phyloP scores from a whole-genome alignment of 805 yeast species.

The Isabelozyma gotoi region DNA sequence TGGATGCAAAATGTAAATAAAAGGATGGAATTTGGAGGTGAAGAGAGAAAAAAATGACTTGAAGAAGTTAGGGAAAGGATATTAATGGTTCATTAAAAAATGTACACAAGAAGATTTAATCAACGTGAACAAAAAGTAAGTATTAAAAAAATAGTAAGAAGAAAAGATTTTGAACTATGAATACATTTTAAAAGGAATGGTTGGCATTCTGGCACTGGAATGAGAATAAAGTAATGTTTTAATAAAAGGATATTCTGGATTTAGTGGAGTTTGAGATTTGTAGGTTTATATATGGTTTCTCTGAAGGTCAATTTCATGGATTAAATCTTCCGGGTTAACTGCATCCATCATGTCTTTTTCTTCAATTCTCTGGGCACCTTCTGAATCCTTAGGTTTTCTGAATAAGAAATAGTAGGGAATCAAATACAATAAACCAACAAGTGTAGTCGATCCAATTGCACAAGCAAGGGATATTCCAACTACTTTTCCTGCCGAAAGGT shows the following conservation, averaged over 20 bases:
- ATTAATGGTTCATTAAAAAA: too few species aligned
- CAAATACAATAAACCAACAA: conserved; percentile 40
- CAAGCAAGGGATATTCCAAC: conserved; percentile 47
- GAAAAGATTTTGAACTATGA: neutral
- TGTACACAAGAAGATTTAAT: too few species aligned
- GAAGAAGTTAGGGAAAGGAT: neutral
- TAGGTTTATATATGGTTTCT: too few species aligned
- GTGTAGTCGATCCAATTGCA: conserved; percentile 42
- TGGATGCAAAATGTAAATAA: neutral
- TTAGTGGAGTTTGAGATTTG: too few species aligned
- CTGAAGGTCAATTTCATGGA: conserved; percentile 46
- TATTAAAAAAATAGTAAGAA: neutral
- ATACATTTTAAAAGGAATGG: too few species aligned
- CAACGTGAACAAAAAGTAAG: neutral
- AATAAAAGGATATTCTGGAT: too few species aligned
- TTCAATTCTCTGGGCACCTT: conserved; percentile 26
- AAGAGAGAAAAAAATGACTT: neutral
- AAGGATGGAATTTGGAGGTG: neutral
- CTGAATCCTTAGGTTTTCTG: conserved; percentile 21
- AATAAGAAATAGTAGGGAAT: conserved; percentile 39
- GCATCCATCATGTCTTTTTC: conserved; percentile 46
- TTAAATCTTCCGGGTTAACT: conserved; percentile 42
- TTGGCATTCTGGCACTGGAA: too few species aligned
- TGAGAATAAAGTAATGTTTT: too few species aligned
- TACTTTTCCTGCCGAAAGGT: conserved; percentile 39